Percentiles rank a stretch among this genome's conserved stretches.
These are phyloP conservation scores for Neophaeococcomyces mojaviensis DNA, from an alignment of 2,329 filamentous ascomycete species.

Conservation along the genomic window DNA sequence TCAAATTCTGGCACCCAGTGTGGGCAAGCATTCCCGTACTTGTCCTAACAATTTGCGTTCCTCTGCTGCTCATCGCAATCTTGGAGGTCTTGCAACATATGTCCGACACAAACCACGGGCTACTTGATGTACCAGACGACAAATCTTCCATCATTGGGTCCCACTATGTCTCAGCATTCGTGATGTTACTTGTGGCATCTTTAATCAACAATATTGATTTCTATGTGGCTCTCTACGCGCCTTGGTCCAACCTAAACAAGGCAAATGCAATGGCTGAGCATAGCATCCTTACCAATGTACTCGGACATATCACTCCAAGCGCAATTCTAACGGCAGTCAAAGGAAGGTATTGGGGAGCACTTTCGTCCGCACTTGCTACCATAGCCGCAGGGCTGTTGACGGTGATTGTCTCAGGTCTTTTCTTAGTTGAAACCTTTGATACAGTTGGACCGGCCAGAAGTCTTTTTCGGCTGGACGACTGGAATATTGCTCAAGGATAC, in stretches of 20 bases:
- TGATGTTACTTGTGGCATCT: constrained; percentile 19
- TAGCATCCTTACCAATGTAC: constrained; percentile 19
- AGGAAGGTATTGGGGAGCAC: constrained; percentile 20
- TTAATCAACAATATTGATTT: constrained; percentile 23
- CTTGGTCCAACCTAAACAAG: constrained; percentile 16
- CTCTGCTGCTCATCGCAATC: constrained; percentile 17
- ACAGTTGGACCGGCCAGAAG: constrained; percentile 18
- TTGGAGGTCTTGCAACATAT: constrained; percentile 18
- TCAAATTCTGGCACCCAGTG: constrained; percentile 20
- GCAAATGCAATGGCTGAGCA: constrained; percentile 15
- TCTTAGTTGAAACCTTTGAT: constrained; percentile 23
- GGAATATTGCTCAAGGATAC: constrained; percentile 21
- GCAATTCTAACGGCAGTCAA: constrained; percentile 16
- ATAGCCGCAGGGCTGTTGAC: constrained; percentile 21
- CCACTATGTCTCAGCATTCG: constrained; percentile 26
- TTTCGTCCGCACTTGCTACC: constrained; percentile 21
- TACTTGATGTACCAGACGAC: constrained; percentile 20
- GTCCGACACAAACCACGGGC: constrained; percentile 24
- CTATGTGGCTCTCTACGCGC: constrained; percentile 20
- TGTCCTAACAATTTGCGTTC: constrained; percentile 19
- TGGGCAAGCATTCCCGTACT: constrained; percentile 16
- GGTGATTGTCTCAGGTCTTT: constrained; percentile 27
- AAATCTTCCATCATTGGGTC: constrained; percentile 23
- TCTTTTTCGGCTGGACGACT: constrained; percentile 25
- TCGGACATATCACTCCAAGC: constrained; percentile 16